Conservation (phyloP, 2,329 filamentous ascomycete species). For the Cordyceps javanica region DNA sequence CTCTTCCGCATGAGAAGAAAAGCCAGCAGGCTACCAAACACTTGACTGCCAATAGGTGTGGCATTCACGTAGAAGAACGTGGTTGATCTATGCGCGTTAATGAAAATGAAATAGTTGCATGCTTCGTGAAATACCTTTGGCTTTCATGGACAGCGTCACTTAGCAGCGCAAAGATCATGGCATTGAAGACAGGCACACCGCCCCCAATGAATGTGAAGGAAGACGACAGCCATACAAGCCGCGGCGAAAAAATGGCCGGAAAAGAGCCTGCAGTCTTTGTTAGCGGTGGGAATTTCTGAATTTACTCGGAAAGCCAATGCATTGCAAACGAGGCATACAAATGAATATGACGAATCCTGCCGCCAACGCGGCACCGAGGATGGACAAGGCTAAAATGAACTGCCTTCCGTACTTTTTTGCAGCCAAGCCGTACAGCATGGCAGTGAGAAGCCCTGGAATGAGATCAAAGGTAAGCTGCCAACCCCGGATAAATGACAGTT, state of each 20-base stretch:
- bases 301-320: background rate
- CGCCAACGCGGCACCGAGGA: background rate
- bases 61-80: conserved; percentile 4
- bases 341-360: background rate
- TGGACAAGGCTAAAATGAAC: background rate
- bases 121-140: background rate
- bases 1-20: background rate
- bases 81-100: conserved; percentile 2
- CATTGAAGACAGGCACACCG: background rate
- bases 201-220: background rate
- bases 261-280: background rate
- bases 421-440: background rate
- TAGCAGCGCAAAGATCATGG: background rate
- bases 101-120: background rate
- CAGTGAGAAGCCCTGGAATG: conserved; percentile 1
- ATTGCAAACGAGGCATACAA: background rate
- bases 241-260: background rate
- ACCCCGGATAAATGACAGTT: background rate
- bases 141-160: background rate
- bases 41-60: background rate
- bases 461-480: background rate
- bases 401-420: background rate
- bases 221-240: background rate
- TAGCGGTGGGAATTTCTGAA: background rate
- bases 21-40: background rate